A percentile compares a stretch with the other conserved stretches of the same genome.
Evolutionary conservation across 1,139 yeast species (phyloP).

Genomic region (Yamadazyma epiphylla): DNA sequence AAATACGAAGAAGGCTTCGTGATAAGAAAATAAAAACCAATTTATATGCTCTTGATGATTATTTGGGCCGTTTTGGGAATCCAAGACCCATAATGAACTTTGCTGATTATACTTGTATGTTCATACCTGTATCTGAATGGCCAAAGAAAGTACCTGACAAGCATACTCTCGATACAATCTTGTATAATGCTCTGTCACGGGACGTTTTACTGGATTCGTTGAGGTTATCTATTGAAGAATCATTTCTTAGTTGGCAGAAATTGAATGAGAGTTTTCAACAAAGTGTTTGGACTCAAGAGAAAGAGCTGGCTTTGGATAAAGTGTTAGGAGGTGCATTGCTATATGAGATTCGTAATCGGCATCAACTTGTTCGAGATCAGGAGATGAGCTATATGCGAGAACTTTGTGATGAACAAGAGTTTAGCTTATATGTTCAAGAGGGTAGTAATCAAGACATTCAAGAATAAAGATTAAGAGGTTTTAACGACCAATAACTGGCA

Average conservation of each 20-base stretch:
- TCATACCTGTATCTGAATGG: conserved; percentile 16
- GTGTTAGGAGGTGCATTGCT: conserved; percentile 3
- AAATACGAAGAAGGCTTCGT: conserved; percentile 15
- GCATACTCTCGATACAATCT: background rate
- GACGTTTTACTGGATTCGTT: too few relatives aligned
- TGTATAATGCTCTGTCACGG: too few relatives aligned
- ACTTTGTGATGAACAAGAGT: too few relatives aligned
- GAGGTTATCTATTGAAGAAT: too few relatives aligned
- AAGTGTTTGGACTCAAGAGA: conserved; percentile 5
- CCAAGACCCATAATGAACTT: too few relatives aligned
- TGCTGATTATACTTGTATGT: conserved; percentile 9
- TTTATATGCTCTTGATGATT: conserved; percentile 14
- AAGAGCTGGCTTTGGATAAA: conserved; percentile 2
- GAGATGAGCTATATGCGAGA: too few relatives aligned
- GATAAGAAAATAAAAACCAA: conserved; percentile 19
- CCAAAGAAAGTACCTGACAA: conserved; percentile 10
- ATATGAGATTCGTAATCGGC: conserved; percentile 4
- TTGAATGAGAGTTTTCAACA: too few relatives aligned
- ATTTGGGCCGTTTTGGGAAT: conserved; percentile 13
- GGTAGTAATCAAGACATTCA: background rate
- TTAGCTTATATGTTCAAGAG: background rate
- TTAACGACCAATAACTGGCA: too few relatives aligned
- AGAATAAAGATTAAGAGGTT: too few relatives aligned
- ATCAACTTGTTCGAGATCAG: background rate
- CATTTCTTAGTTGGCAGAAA: too few relatives aligned